phyloP scores from a whole-genome alignment of 2,329 filamentous ascomycete genomes.

The Aspergillus calidoustus region DNA sequence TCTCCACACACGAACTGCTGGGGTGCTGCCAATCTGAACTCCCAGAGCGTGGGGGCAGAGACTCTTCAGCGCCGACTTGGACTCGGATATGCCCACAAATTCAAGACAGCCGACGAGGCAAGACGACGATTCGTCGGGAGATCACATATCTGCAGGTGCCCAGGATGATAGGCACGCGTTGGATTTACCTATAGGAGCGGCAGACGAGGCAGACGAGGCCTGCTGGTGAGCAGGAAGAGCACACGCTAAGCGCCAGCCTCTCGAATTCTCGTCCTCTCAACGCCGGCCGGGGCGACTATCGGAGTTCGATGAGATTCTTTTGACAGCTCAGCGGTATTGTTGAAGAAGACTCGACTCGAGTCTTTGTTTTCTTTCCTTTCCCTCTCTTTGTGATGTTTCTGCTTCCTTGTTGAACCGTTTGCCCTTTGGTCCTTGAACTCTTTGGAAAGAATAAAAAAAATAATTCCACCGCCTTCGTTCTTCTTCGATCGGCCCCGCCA shows the following conservation, averaged over 20 bases:
- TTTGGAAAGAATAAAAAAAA: conserved; percentile 10
- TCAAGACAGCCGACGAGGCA: background rate
- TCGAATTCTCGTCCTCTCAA: conserved; percentile 19
- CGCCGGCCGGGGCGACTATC: conserved; percentile 5
- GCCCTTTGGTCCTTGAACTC: conserved; percentile 18
- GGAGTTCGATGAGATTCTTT: conserved; percentile 16
- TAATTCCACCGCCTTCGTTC: conserved; percentile 48
- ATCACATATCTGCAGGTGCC: conserved; percentile 8
- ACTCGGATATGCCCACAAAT: conserved; percentile 5
- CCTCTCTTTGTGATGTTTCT: conserved; percentile 1
- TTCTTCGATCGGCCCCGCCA: conserved; percentile 37
- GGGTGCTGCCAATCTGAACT: background rate
- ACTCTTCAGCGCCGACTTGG: background rate
- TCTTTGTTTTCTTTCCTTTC: conserved; percentile 2
- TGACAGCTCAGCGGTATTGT: conserved; percentile 7
- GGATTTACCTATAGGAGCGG: conserved; percentile 4
- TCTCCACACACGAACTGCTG: conserved; percentile 1
- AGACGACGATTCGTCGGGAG: background rate
- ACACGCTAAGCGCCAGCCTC: conserved; percentile 19
- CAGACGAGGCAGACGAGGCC: background rate
- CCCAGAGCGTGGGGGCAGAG: background rate
- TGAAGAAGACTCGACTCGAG: background rate
- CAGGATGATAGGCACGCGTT: conserved; percentile 1
- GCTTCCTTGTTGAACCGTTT: background rate
- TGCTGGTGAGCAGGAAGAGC: conserved; percentile 8